Conservation (phyloP, 106 monocot species). For the Chionographis japonica region DNA sequence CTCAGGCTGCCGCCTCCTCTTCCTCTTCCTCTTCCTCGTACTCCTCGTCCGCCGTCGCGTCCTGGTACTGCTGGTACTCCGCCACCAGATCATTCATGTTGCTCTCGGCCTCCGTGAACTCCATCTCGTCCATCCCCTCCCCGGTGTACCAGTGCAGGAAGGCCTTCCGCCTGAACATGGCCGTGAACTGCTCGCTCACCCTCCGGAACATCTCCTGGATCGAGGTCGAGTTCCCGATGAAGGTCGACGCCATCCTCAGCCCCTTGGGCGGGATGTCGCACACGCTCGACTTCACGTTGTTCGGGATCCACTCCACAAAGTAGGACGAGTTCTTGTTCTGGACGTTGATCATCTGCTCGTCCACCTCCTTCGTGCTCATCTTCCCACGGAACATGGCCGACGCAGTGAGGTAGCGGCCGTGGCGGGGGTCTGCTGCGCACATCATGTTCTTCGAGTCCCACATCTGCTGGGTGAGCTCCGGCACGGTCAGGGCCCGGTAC, state of each 20-base stretch:
- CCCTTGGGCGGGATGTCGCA: slow-evolving; percentile 19
- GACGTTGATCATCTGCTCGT: slow-evolving; percentile 22
- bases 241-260: slow-evolving; percentile 16
- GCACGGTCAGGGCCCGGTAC: slow-evolving; percentile 58
- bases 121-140: slow-evolving; percentile 56
- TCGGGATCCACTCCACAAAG: slow-evolving; percentile 19
- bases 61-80: slow-evolving; percentile 57
- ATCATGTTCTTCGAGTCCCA: slow-evolving; percentile 80
- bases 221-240: slow-evolving; percentile 44
- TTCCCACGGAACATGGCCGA: slow-evolving; percentile 58
- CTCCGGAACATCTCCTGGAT: slow-evolving; percentile 55
- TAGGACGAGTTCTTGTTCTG: slow-evolving; percentile 22
- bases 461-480: slow-evolving; percentile 65
- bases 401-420: slow-evolving; percentile 55
- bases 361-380: slow-evolving; percentile 21
- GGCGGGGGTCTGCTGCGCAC: slow-evolving; percentile 64
- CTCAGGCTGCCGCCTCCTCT: slow-evolving; percentile 20
- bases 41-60: slow-evolving; percentile 48
- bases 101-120: slow-evolving; percentile 52
- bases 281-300: slow-evolving; percentile 19
- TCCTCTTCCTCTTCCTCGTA: slow-evolving; percentile 25
- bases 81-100: slow-evolving; percentile 51
- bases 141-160: slow-evolving; percentile 54
- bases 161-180: slow-evolving; percentile 55
- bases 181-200: slow-evolving; percentile 50